phyloP scores from a whole-genome alignment of 2,329 filamentous ascomycete genomes.

The Aspergillus ochraceoroseus region DNA sequence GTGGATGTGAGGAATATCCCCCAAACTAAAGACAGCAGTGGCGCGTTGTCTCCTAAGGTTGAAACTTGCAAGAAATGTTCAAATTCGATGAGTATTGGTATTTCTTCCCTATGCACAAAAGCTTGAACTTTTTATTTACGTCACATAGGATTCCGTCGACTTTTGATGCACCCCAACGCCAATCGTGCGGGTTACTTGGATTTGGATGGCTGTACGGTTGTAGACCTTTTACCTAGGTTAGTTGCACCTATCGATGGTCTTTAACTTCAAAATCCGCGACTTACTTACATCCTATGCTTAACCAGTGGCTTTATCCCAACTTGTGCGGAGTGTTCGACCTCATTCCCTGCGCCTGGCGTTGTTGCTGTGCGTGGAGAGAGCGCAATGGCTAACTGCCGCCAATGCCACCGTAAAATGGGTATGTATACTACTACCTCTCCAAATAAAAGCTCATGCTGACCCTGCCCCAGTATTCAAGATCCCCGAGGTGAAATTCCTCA shows the following conservation, averaged over 20 bases:
- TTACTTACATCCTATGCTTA: neutral
- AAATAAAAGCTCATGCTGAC: neutral
- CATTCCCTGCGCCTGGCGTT: constrained; percentile 58
- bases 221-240: constrained; percentile 69
- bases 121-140: neutral
- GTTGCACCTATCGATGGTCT: neutral
- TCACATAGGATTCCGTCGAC: constrained; percentile 54
- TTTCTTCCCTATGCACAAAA: constrained; percentile 1
- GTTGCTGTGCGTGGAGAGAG: constrained; percentile 69
- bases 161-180: constrained; percentile 68
- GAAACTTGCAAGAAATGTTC: constrained; percentile 55
- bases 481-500: constrained; percentile 71
- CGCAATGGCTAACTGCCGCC: constrained; percentile 68
- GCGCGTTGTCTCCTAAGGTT: constrained; percentile 38
- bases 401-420: constrained; percentile 75
- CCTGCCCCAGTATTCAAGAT: constrained; percentile 58
- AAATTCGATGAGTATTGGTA: constrained; percentile 46
- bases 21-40: constrained; percentile 46
- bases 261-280: constrained; percentile 9
- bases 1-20: constrained; percentile 66
- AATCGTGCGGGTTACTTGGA: constrained; percentile 75
- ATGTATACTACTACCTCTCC: constrained; percentile 20
- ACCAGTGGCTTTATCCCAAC: constrained; percentile 70
- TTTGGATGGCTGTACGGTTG: constrained; percentile 65
- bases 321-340: constrained; percentile 68